These are phyloP conservation scores for Pseudogymnoascus sp. DNA, from an alignment of 2,329 filamentous ascomycete genomes.

Conservation along the genomic window DNA sequence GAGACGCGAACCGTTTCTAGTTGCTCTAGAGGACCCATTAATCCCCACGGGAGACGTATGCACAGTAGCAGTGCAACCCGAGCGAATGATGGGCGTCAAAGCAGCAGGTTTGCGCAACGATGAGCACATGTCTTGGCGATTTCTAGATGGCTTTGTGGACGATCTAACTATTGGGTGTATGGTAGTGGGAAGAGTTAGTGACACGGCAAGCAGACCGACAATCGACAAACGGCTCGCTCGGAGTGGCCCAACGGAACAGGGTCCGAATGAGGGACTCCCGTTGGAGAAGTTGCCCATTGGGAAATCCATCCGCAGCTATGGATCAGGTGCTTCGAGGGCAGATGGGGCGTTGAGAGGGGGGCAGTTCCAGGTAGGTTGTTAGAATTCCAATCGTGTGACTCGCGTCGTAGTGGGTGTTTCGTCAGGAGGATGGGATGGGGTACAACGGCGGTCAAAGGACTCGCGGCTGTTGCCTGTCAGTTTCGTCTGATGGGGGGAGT, in stretches of 20 bases:
- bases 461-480: conserved; percentile 3
- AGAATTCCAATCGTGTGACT: neutral
- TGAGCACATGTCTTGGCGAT: neutral
- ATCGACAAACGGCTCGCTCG: neutral
- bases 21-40: neutral
- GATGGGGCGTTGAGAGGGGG: neutral
- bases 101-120: neutral
- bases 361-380: neutral
- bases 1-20: conserved; percentile 7
- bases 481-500: neutral
- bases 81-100: neutral
- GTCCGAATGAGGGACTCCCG: conserved; percentile 1
- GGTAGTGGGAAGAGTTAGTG: neutral
- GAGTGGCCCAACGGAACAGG: neutral
- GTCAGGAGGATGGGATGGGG: neutral
- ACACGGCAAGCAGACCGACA: neutral
- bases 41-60: neutral
- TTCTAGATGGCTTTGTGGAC: neutral
- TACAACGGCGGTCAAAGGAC: neutral
- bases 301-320: neutral
- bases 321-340: neutral
- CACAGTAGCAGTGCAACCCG: neutral
- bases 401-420: neutral
- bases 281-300: neutral
- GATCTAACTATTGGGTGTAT: neutral